A percentile compares a stretch with the other conserved stretches of the same genome.
Evolutionary conservation across 176 grass and related monocot species (phyloP).

Genomic region (Avena sativa): DNA sequence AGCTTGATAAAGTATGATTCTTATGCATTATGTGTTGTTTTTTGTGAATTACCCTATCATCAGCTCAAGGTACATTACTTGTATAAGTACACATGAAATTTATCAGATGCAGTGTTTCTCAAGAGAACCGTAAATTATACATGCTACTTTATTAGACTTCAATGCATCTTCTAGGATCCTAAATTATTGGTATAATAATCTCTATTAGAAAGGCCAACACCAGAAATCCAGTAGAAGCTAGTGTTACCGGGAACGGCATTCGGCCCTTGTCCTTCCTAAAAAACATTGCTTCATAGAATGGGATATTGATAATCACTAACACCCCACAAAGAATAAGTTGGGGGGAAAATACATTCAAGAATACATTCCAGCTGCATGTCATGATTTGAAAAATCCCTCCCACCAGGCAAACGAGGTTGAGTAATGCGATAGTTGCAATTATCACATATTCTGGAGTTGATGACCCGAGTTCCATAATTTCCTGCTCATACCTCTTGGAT

Average conservation of each 20-base stretch:
- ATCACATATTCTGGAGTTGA: constrained; percentile 42
- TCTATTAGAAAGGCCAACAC: neutral
- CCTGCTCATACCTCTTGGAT: too few species aligned
- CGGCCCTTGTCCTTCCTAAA: constrained; percentile 62
- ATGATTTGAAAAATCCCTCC: constrained; percentile 11
- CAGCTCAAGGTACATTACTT: neutral
- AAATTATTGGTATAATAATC: constrained; percentile 25
- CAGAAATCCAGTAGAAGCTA: constrained; percentile 44
- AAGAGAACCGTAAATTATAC: neutral
- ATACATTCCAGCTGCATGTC: neutral
- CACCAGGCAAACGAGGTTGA: constrained; percentile 47
- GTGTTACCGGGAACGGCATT: constrained; percentile 44
- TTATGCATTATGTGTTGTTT: neutral
- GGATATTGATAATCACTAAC: constrained; percentile 45
- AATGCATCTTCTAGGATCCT: neutral
- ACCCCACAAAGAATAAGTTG: constrained; percentile 48
- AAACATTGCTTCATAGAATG: constrained; percentile 64
- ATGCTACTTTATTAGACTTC: neutral
- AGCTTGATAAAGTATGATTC: neutral
- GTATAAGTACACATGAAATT: neutral
- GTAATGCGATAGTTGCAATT: constrained; percentile 43
- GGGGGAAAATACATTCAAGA: constrained; percentile 15
- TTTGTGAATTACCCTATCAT: neutral
- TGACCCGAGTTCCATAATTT: constrained; percentile 45
- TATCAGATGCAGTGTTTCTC: constrained; percentile 4